Evolutionary conservation across 305 asterid genomes (phyloP).

Genomic region (Petunia hybrid): DNA sequence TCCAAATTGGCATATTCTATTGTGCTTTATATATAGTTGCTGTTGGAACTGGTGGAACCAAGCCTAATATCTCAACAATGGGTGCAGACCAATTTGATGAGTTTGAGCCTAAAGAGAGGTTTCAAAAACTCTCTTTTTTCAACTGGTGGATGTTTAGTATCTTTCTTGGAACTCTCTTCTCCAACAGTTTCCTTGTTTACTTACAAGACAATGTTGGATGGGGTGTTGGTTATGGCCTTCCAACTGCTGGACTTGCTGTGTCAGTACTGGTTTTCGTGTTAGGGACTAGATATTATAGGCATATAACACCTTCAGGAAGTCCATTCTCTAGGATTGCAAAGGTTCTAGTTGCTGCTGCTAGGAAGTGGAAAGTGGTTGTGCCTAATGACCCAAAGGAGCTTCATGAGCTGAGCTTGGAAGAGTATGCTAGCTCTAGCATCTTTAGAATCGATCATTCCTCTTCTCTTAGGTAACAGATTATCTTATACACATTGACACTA

Average conservation of each 20-base stretch:
- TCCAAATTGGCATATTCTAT: constrained; percentile 61
- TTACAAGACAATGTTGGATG: constrained; percentile 63
- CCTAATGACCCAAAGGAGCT: constrained; percentile 65
- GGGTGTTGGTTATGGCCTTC: constrained; percentile 62
- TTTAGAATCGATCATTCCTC: constrained; percentile 58
- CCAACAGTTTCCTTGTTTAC: constrained; percentile 65
- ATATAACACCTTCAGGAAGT: constrained; percentile 55
- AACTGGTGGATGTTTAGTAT: constrained; percentile 87
- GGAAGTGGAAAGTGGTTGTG: constrained; percentile 54
- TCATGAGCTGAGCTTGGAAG: constrained; percentile 57
- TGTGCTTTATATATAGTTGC: constrained; percentile 66
- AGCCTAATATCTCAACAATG: constrained; percentile 81
- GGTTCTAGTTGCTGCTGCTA: constrained; percentile 55
- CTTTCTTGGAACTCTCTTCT: constrained; percentile 68
- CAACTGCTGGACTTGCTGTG: constrained; percentile 55
- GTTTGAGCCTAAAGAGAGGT: constrained; percentile 59
- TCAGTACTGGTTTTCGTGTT: constrained; percentile 56
- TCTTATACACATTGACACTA: neutral
- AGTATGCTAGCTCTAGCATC: constrained; percentile 47
- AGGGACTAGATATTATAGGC: constrained; percentile 63
- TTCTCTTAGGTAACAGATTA: constrained; percentile 52
- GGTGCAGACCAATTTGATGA: constrained; percentile 80
- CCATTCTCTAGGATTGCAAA: constrained; percentile 64
- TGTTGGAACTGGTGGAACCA: constrained; percentile 74
- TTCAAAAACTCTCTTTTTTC: constrained; percentile 70